Percentiles rank a stretch among this genome's conserved stretches.
These are phyloP conservation scores for Cenococcum geophilum DNA, from an alignment of 495 filamentous ascomycete genomes.

Conservation along the genomic window DNA sequence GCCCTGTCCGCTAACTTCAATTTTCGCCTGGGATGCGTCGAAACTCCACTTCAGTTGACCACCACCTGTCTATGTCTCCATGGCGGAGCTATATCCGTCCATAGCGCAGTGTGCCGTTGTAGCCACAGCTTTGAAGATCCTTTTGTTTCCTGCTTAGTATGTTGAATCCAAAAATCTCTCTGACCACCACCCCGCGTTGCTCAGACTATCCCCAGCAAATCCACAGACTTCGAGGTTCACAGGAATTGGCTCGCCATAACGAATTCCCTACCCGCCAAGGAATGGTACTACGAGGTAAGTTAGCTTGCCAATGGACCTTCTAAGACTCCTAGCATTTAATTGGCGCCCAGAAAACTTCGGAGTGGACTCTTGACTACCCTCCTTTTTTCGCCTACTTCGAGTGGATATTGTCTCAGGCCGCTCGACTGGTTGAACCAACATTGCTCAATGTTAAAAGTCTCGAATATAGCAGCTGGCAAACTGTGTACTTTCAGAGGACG, in stretches of 20 bases:
- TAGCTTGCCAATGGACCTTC: not conserved
- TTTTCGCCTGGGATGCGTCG: not conserved
- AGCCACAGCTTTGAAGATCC: conserved; percentile 83
- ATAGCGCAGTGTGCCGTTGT: conserved; percentile 81
- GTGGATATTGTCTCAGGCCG: conserved; percentile 81
- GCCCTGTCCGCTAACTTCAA: conserved; percentile 9
- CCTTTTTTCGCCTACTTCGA: conserved; percentile 97
- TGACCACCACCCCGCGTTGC: conserved; percentile 9
- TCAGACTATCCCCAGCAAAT: conserved; percentile 59
- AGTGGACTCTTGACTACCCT: conserved; percentile 99
- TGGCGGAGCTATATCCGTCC: conserved; percentile 79
- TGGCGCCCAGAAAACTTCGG: conserved; percentile 65
- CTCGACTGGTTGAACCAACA: conserved; percentile 65
- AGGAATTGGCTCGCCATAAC: conserved; percentile 97
- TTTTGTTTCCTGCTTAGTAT: conserved; percentile 95
- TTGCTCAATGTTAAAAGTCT: conserved; percentile 81
- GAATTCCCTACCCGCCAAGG: conserved; percentile 73
- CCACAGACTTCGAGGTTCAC: conserved; percentile 98
- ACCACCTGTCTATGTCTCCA: conserved; percentile 37
- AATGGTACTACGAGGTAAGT: conserved; percentile 88
- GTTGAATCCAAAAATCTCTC: conserved; percentile 34
- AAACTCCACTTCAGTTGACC: conserved; percentile 10
- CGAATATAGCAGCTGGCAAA: conserved; percentile 81
- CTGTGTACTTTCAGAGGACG: conserved; percentile 82
- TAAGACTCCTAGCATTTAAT: not conserved